Evolutionary conservation across 345 rosid genomes (phyloP).

Genomic region (Euphorbia tirucalli): DNA sequence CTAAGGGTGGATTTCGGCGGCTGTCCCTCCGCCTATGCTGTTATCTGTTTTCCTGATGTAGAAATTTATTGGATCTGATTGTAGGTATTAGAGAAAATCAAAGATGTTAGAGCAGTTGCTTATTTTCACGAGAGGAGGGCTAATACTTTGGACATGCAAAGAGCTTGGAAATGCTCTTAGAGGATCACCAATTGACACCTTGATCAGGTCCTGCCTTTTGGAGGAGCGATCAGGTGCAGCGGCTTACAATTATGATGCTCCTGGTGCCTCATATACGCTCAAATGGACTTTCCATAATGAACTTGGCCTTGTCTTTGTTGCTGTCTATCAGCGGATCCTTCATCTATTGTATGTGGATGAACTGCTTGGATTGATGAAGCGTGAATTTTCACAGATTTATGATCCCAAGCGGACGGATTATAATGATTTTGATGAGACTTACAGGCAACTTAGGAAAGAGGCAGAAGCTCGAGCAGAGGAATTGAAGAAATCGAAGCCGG

Average conservation of each 20-base stretch:
- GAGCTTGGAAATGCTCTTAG: conserved; percentile 89
- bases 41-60: neutral
- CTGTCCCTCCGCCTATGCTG: too few relatives aligned
- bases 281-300: conserved; percentile 97
- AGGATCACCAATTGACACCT: conserved; percentile 88
- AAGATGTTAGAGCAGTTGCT: conserved; percentile 91
- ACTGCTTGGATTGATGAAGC: conserved; percentile 70
- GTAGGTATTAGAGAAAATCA: conserved; percentile 35
- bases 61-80: neutral
- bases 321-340: conserved; percentile 92
- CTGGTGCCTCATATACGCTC: conserved; percentile 84
- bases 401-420: conserved; percentile 66
- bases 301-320: conserved; percentile 93
- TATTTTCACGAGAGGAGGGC: conserved; percentile 94
- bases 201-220: conserved; percentile 87
- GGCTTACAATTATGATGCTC: conserved; percentile 68
- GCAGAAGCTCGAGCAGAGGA: conserved; percentile 92
- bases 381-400: conserved; percentile 67
- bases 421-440: conserved; percentile 70
- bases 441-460: conserved; percentile 90
- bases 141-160: conserved; percentile 96
- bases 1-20: too few relatives aligned
- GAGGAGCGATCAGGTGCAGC: conserved; percentile 94
- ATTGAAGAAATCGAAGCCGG: conserved; percentile 65
- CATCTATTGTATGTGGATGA: conserved; percentile 91